Evolutionary conservation across 225 moss, liverwort and hornwort genomes (phyloP).

Genomic region (Sphagnum contortum): DNA sequence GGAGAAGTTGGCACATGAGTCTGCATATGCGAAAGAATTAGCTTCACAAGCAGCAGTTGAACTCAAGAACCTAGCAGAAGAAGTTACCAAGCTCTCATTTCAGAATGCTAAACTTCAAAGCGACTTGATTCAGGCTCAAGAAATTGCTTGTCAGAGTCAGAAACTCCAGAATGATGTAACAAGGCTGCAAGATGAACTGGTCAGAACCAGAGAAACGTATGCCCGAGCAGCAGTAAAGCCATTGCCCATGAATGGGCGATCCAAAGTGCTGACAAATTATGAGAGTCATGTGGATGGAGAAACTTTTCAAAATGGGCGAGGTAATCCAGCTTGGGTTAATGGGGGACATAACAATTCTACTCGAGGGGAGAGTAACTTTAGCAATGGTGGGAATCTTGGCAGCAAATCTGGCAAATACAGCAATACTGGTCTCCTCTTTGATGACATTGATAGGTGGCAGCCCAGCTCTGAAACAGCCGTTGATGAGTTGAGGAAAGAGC

Average conservation of each 20-base stretch:
- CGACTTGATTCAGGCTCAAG: slow-evolving; percentile 55
- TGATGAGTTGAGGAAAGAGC: slow-evolving; percentile 48
- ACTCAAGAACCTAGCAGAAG: slow-evolving; percentile 97
- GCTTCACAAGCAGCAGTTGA: slow-evolving; percentile 93
- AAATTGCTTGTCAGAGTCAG: slow-evolving; percentile 58
- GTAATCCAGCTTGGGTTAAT: slow-evolving; percentile 22
- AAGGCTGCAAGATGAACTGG: slow-evolving; percentile 61
- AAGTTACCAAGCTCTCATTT: slow-evolving; percentile 93
- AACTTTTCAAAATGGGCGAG: slow-evolving; percentile 18
- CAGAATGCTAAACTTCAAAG: slow-evolving; percentile 85
- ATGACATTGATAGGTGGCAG: slow-evolving; percentile 48
- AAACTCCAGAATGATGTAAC: slow-evolving; percentile 71
- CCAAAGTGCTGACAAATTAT: slow-evolving; percentile 44
- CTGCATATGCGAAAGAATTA: slow-evolving; percentile 87
- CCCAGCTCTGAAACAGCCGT: slow-evolving; percentile 32
- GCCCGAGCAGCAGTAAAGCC: slow-evolving; percentile 51
- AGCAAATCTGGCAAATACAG: slow-evolving; percentile 37
- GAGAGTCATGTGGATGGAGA: slow-evolving; percentile 66
- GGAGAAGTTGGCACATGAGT: slow-evolving; percentile 85
- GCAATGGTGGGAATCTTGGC: slow-evolving; percentile 7
- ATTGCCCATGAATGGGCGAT: slow-evolving; percentile 30
- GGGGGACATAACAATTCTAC: slow-evolving; percentile 26
- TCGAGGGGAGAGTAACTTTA: slow-evolving; percentile 8
- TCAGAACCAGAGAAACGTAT: slow-evolving; percentile 72
- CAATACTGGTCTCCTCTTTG: slow-evolving; percentile 35